These are phyloP conservation scores for Fusarium sp. DNA, from an alignment of 2,329 filamentous ascomycete genomes.

Conservation along the genomic window DNA sequence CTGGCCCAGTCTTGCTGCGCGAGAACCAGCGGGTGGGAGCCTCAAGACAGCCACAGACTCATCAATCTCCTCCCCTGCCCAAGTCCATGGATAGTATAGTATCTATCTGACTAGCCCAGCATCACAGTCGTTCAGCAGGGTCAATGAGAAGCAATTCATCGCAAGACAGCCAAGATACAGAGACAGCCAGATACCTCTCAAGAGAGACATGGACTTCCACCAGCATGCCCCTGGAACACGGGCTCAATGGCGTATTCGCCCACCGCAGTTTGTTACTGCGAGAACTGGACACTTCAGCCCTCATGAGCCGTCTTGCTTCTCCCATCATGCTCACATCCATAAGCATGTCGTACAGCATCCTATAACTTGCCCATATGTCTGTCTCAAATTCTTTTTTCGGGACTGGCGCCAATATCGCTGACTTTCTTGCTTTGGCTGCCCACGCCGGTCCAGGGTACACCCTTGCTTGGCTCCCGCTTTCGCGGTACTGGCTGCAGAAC, in stretches of 20 bases:
- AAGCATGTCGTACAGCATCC: slow-evolving; percentile 7
- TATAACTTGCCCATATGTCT: slow-evolving; percentile 2
- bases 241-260: neutral
- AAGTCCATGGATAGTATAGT: slow-evolving; percentile 11
- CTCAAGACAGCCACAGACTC: slow-evolving; percentile 21
- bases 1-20: neutral
- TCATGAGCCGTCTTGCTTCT: slow-evolving; percentile 2
- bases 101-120: neutral
- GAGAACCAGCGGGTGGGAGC: slow-evolving; percentile 1
- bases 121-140: neutral
- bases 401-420: slow-evolving; percentile 5
- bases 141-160: slow-evolving; percentile 11
- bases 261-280: neutral
- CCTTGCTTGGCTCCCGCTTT: slow-evolving; percentile 30
- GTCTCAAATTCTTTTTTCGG: neutral
- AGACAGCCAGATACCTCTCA: slow-evolving; percentile 5
- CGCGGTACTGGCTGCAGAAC: slow-evolving; percentile 33
- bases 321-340: slow-evolving; percentile 1
- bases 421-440: slow-evolving; percentile 14
- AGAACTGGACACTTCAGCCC: neutral
- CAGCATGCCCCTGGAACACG: neutral
- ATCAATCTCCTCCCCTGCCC: slow-evolving; percentile 28
- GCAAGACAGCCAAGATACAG: neutral
- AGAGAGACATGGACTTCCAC: slow-evolving; percentile 1
- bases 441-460: slow-evolving; percentile 23